A percentile compares a stretch with the other conserved stretches of the same genome.
Conservation (phyloP, 768 basidiomycete species). For the Clitopilus hobsonii region DNA sequence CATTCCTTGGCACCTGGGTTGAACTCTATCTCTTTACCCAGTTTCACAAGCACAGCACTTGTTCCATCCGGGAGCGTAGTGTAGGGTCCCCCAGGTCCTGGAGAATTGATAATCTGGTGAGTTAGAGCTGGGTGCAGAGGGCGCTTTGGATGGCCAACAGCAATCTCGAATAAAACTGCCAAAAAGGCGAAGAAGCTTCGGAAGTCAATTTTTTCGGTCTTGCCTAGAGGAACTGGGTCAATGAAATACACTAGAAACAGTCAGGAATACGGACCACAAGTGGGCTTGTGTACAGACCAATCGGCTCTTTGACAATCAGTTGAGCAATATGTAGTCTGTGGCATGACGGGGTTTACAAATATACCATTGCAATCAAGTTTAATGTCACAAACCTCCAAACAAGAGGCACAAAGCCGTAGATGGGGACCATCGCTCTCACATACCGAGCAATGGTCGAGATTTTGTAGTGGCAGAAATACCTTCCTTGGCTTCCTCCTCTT, state of each 20-base stretch:
- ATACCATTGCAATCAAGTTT: background rate
- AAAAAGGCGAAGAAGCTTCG: conserved; percentile 26
- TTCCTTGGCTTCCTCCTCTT: background rate
- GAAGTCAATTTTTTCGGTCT: conserved; percentile 23
- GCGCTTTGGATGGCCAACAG: conserved; percentile 11
- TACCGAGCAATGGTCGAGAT: background rate
- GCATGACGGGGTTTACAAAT: background rate
- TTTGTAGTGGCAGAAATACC: background rate
- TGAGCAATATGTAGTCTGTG: background rate
- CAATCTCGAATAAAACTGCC: conserved; percentile 19
- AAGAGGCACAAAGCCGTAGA: conserved; percentile 4
- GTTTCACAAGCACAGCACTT: conserved; percentile 21
- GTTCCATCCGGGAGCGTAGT: conserved; percentile 20
- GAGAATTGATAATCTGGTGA: conserved; percentile 23
- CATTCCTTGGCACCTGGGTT: conserved; percentile 12
- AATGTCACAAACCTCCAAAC: conserved; percentile 14
- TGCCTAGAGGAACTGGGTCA: background rate
- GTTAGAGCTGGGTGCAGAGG: conserved; percentile 17
- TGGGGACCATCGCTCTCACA: background rate
- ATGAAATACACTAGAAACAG: background rate
- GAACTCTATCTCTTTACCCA: conserved; percentile 18
- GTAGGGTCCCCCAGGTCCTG: conserved; percentile 13
- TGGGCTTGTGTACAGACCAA: too few species aligned
- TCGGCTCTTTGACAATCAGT: background rate
- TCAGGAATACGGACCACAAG: background rate